Evolutionary conservation across 306 rosid genomes (phyloP).

Genomic region (Vachellia collinsii): DNA sequence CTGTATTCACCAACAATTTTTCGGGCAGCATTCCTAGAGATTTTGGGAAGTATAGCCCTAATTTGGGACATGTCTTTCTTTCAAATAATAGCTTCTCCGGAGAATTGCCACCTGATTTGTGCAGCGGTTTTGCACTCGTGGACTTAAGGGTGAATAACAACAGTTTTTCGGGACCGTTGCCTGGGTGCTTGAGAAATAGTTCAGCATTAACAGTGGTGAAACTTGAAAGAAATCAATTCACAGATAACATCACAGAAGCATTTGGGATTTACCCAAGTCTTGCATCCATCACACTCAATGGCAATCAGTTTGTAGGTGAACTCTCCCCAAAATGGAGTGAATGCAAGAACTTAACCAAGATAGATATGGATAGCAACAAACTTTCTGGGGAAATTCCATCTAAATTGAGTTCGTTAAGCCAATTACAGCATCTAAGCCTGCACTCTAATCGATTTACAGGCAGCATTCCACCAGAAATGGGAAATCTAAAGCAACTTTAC

Average conservation of each 20-base stretch:
- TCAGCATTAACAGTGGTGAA: conserved; percentile 43
- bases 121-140: conserved; percentile 40
- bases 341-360: conserved; percentile 44
- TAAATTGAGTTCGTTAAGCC: conserved; percentile 44
- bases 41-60: conserved; percentile 59
- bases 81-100: conserved; percentile 72
- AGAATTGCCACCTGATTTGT: conserved; percentile 64
- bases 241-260: conserved; percentile 59
- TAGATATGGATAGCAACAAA: conserved; percentile 50
- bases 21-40: conserved; percentile 55
- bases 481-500: conserved; percentile 45
- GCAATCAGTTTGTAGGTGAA: conserved; percentile 57
- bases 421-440: conserved; percentile 35
- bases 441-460: conserved; percentile 50
- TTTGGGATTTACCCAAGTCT: conserved; percentile 46
- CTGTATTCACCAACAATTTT: conserved; percentile 63
- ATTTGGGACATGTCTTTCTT: conserved; percentile 37
- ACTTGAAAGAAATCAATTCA: conserved; percentile 61
- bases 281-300: conserved; percentile 31
- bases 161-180: conserved; percentile 62
- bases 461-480: conserved; percentile 54
- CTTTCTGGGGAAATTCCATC: conserved; percentile 67
- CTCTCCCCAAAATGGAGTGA: conserved; percentile 61
- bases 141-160: conserved; percentile 45
- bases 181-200: conserved; percentile 63